Conservation (phyloP, 2,329 filamentous ascomycete species). For the Stachybotrys elegans region DNA sequence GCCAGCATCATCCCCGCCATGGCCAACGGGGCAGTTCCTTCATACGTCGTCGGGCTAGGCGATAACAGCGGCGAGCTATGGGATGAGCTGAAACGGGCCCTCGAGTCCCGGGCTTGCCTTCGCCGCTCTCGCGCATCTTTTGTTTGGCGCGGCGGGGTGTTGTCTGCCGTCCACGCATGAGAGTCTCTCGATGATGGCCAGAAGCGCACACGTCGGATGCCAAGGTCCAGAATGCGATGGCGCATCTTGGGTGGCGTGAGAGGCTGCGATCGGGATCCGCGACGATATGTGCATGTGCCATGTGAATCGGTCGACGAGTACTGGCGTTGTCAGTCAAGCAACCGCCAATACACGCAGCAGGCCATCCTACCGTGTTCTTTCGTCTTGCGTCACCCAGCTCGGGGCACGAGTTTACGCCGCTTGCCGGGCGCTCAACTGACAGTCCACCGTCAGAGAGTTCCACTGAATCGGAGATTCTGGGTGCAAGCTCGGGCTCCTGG, state of each 20-base stretch:
- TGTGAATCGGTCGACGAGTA: slow-evolving; percentile 7
- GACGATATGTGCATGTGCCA: slow-evolving; percentile 9
- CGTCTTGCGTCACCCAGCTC: no score
- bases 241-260: slow-evolving; percentile 17
- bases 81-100: slow-evolving; percentile 16
- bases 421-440: no score
- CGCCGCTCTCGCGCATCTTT: slow-evolving; percentile 23
- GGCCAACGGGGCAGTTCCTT: slow-evolving; percentile 18
- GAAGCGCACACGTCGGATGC: slow-evolving; percentile 17
- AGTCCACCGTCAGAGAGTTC: no score
- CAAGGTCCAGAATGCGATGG: slow-evolving; percentile 13
- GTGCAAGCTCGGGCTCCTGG: no score
- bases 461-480: no score
- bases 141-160: slow-evolving; percentile 7
- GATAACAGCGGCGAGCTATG: slow-evolving; percentile 12
- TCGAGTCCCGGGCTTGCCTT: slow-evolving; percentile 23
- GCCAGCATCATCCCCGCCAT: slow-evolving; percentile 22
- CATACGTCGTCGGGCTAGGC: slow-evolving; percentile 13
- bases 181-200: slow-evolving; percentile 17
- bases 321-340: not conserved
- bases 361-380: no score
- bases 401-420: no score
- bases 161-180: slow-evolving; percentile 8
- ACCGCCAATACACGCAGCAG: no score
- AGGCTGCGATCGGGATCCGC: slow-evolving; percentile 17